Evolutionary conservation across 2,329 filamentous ascomycete genomes (phyloP), one percentile per base, ranked within the genome.

Genomic region (Claviceps maximensis): DNA sequence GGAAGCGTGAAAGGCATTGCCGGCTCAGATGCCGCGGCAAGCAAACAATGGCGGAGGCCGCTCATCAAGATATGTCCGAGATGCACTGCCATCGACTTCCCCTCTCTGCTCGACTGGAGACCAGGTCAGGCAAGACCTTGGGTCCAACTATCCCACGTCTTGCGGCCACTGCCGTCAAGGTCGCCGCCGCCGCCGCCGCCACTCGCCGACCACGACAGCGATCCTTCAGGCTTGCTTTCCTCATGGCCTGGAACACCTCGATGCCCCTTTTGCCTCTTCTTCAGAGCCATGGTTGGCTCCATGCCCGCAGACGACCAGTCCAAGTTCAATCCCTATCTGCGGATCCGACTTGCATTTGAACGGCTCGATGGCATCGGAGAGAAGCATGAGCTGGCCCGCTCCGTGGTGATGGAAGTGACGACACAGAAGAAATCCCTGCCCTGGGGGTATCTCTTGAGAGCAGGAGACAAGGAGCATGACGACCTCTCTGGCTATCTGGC

Each of bases 231-330:
- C 33, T 29, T 21, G n/a, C 10, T 38, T 42, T 21, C 44, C 38
- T 44, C 51, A 5, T 8, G 15, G 44, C 23, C 40, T 5, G 36
- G 29, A 44, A 38, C 38, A 44, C 42, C 47, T 31, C 46, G 25
- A 23, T 70, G 67, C 50, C 67, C 67, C n/a, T 70, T 67, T 57
- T 70, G 68, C 56, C 61, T 63, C 53, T 70, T 70, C 57, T 69
- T 70, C 54, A 62, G 66, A 47, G 63, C 66, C 49, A 56, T 70
- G 57, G 61, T 69, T 21, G 65, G 63, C n/a, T 27, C 48, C 2
- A 17, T 50, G 7, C 41, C 47, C 17, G 58, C 59, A 54, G 54
- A 62, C 12, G 54, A 62, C 56, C 69, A 65, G 49, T 69, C 68
- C 47, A 67, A 67, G 9, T 53, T 53, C 47, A 49, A 46, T 23